Percentiles rank a stretch among this genome's conserved stretches.
These are phyloP conservation scores for Lanmaoa rubissima DNA, from an alignment of 768 basidiomycete species.

Conservation along the genomic window DNA sequence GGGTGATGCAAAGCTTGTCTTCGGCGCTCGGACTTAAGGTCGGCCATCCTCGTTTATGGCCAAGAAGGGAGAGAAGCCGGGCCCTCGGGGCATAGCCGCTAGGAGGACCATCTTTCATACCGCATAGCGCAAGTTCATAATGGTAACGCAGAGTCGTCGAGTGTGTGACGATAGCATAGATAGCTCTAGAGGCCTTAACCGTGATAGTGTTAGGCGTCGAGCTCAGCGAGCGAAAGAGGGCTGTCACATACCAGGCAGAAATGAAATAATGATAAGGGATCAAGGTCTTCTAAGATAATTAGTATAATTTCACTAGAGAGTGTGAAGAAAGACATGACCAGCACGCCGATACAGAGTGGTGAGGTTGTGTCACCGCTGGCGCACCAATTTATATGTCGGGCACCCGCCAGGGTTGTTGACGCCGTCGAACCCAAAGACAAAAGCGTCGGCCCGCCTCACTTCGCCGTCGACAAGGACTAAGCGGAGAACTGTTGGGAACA, in stretches of 20 bases:
- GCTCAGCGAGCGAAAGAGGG: background rate
- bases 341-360: conserved; percentile 31
- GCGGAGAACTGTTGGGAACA: conserved; percentile 28
- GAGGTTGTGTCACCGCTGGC: conserved; percentile 6
- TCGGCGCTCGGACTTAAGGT: conserved; percentile 31
- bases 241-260: conserved; percentile 28
- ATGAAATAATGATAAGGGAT: conserved; percentile 32
- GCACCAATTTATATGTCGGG: conserved; percentile 32
- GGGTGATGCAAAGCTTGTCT: conserved; percentile 31
- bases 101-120: conserved; percentile 28
- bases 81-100: conserved; percentile 16
- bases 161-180: conserved; percentile 19
- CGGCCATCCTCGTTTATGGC: conserved; percentile 34
- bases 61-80: conserved; percentile 30
- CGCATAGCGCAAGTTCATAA: conserved; percentile 33
- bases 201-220: background rate
- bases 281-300: conserved; percentile 34
- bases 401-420: conserved; percentile 20
- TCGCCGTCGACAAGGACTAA: conserved; percentile 33
- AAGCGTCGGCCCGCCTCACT: conserved; percentile 32
- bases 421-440: conserved; percentile 32
- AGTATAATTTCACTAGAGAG: conserved; percentile 31
- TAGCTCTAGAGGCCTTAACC: conserved; percentile 25
- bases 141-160: conserved; percentile 33
- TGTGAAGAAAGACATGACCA: conserved; percentile 36